Conservation (phyloP, 2,329 filamentous ascomycete genomes). For the Phyllosticta citrichinensis region DNA sequence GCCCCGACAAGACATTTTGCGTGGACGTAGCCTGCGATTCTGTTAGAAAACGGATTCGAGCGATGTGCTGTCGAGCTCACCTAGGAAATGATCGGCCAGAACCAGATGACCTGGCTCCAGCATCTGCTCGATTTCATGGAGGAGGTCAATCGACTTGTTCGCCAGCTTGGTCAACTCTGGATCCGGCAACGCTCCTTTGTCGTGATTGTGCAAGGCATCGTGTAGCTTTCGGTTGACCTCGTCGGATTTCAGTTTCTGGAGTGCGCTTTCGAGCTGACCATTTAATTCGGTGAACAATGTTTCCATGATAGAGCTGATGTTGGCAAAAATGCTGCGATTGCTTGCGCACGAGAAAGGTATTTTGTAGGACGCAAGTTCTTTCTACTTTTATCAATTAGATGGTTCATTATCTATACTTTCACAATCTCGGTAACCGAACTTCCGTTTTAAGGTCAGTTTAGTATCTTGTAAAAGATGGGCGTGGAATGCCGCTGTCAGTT, state of each 20-base stretch:
- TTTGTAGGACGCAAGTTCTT: too few relatives aligned
- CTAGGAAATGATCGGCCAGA: slow-evolving; percentile 20
- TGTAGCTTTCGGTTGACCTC: not conserved
- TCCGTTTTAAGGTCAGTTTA: too few relatives aligned
- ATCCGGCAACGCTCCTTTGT: not conserved
- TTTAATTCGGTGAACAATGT: not conserved
- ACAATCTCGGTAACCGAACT: too few relatives aligned
- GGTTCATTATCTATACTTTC: too few relatives aligned
- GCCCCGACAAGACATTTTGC: slow-evolving; percentile 23
- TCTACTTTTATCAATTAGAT: too few relatives aligned
- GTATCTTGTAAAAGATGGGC: too few relatives aligned
- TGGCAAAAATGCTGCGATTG: too few relatives aligned
- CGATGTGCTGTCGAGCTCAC: not conserved
- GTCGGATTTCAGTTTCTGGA: not conserved
- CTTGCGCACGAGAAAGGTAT: too few relatives aligned
- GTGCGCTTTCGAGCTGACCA: not conserved
- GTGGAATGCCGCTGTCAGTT: too few relatives aligned
- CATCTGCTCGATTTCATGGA: slow-evolving; percentile 12
- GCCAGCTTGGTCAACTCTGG: slow-evolving; percentile 6
- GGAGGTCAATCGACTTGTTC: slow-evolving; percentile 11
- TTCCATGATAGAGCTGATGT: not conserved
- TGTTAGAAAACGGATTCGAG: slow-evolving; percentile 5
- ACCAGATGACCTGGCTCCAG: slow-evolving; percentile 17
- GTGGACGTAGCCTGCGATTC: slow-evolving; percentile 17
- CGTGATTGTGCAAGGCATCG: not conserved